Evolutionary conservation across 495 filamentous ascomycete genomes (phyloP).

Genomic region (Neurospora sp.): DNA sequence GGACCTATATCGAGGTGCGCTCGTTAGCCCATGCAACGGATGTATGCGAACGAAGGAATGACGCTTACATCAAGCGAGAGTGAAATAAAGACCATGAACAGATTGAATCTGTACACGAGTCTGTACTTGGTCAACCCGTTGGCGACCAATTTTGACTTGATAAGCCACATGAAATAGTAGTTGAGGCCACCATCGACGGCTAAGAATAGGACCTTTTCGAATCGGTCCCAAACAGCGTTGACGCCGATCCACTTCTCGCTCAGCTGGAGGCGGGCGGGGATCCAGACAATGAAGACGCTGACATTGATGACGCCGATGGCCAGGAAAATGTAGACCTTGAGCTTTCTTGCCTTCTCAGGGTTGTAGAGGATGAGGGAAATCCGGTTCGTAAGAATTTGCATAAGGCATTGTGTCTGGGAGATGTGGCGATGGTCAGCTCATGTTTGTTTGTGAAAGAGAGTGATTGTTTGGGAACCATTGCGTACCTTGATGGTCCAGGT

Average conservation of each 20-base stretch:
- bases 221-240: conserved; percentile 42
- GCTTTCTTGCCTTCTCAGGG: conserved; percentile 12
- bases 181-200: conserved; percentile 39
- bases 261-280: conserved; percentile 34
- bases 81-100: conserved; percentile 38
- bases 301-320: conserved; percentile 37
- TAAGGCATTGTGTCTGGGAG: conserved; percentile 31
- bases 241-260: conserved; percentile 16
- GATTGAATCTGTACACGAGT: conserved; percentile 39
- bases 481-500: conserved; percentile 22
- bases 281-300: conserved; percentile 41
- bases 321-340: conserved; percentile 28
- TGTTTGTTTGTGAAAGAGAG: background rate
- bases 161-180: conserved; percentile 36
- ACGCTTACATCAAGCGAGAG: conserved; percentile 36
- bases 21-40: background rate
- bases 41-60: background rate
- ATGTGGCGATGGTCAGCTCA: background rate
- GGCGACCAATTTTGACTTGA: conserved; percentile 35
- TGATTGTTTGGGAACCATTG: background rate
- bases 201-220: conserved; percentile 38
- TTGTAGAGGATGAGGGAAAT: conserved; percentile 31
- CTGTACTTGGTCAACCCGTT: conserved; percentile 42
- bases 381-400: conserved; percentile 42
- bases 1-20: conserved; percentile 2